A percentile compares a stretch with the other conserved stretches of the same genome.
These are phyloP conservation scores for Ophiocordyceps camponoti-floridani DNA, from an alignment of 2,329 filamentous ascomycete genomes.

Conservation along the genomic window DNA sequence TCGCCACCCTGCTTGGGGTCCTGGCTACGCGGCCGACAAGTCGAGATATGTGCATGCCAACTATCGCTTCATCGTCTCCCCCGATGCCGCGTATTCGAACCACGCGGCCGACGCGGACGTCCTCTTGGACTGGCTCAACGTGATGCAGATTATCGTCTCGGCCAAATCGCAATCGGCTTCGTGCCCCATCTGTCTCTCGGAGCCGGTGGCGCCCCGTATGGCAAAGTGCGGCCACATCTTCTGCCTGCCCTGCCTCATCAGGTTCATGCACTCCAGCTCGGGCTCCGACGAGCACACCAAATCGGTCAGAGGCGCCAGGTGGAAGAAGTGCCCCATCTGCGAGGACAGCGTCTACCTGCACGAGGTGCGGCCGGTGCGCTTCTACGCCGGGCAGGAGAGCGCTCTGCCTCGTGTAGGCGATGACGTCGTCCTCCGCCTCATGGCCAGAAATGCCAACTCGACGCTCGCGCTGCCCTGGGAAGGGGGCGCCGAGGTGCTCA, in stretches of 20 bases:
- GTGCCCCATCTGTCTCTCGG: slow-evolving; percentile 88
- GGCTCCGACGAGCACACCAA: slow-evolving; percentile 45
- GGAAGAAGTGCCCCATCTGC: slow-evolving; percentile 94
- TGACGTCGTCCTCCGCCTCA: slow-evolving; percentile 76
- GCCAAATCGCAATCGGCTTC: slow-evolving; percentile 73
- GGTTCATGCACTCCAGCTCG: slow-evolving; percentile 79
- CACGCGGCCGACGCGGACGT: slow-evolving; percentile 78
- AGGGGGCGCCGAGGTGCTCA: slow-evolving; percentile 49
- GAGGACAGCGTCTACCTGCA: slow-evolving; percentile 87
- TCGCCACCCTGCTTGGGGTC: slow-evolving; percentile 63
- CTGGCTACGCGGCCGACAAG: slow-evolving; percentile 81
- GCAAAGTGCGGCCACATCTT: slow-evolving; percentile 95
- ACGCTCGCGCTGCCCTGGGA: slow-evolving; percentile 80
- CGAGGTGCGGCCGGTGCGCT: slow-evolving; percentile 75
- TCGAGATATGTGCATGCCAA: slow-evolving; percentile 85
- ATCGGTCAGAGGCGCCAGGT: slow-evolving; percentile 53
- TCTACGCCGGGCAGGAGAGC: slow-evolving; percentile 78
- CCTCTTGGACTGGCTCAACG: slow-evolving; percentile 76
- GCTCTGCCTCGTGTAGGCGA: slow-evolving; percentile 64
- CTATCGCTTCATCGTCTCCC: slow-evolving; percentile 89
- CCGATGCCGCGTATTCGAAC: slow-evolving; percentile 57
- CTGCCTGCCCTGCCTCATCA: slow-evolving; percentile 79
- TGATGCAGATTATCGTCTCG: slow-evolving; percentile 83
- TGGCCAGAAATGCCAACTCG: slow-evolving; percentile 62
- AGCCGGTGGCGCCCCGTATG: slow-evolving; percentile 88